Evolutionary conservation across 768 basidiomycete species (phyloP).

Genomic region (Tulasnella sp.): DNA sequence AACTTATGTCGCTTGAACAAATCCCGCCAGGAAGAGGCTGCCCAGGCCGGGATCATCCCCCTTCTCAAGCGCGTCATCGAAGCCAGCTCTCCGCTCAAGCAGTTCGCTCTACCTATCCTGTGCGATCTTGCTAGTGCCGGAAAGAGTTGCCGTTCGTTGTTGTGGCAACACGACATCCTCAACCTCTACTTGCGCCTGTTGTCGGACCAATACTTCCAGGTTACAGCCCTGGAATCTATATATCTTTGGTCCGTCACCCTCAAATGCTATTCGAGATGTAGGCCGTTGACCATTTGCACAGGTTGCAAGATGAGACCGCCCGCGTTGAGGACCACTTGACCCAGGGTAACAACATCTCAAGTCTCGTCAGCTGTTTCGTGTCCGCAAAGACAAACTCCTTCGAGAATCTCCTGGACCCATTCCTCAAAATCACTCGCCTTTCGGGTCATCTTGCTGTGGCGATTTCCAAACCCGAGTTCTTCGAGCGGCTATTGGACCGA

Average conservation of each 20-base stretch:
- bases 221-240: constrained; percentile 81
- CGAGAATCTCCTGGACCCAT: constrained; percentile 83
- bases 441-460: constrained; percentile 62
- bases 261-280: not conserved
- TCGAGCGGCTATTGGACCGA: constrained; percentile 76
- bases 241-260: constrained; percentile 57
- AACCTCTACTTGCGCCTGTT: constrained; percentile 63
- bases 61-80: constrained; percentile 80
- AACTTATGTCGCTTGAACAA: constrained; percentile 93
- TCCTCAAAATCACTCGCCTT: constrained; percentile 80
- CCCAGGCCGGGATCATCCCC: constrained; percentile 89
- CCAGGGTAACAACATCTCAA: constrained; percentile 49
- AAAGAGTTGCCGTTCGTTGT: constrained; percentile 74
- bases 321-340: constrained; percentile 82
- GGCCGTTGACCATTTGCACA: constrained; percentile 24
- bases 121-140: constrained; percentile 94
- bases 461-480: constrained; percentile 72
- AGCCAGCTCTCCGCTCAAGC: constrained; percentile 82
- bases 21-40: constrained; percentile 90
- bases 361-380: constrained; percentile 67
- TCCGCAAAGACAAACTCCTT: constrained; percentile 79
- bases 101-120: constrained; percentile 92
- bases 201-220: constrained; percentile 82
- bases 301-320: constrained; percentile 91
- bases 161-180: constrained; percentile 94